Evolutionary conservation across 352 stramenopile genomes (phyloP), one percentile per base, ranked within the genome.

Genomic region (Globisporangium camurandrum): DNA sequence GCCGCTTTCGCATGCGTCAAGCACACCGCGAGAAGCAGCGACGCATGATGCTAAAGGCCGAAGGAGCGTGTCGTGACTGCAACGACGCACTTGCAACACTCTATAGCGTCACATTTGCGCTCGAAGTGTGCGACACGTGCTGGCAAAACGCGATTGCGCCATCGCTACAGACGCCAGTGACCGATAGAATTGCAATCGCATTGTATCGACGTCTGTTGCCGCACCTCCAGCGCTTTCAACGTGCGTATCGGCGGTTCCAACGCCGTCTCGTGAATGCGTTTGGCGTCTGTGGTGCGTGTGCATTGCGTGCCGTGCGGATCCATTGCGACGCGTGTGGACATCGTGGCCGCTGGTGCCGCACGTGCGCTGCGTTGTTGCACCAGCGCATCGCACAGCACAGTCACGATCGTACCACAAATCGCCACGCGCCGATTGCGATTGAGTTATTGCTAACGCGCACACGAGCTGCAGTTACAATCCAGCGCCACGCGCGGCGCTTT

Each of bases 61-160:
- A 67, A 19, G 76, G 69, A 0, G 52, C 66, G 0, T 88, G 76
- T 31, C 46, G 64, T 9, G 71, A 67, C 28, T 88, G 76, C 27
- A 58, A 66, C 0, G 52, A 76, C 43, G 46, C 52, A 16, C 44
- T 68, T 1, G 71, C 73, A 4, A 44, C 22, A 0, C 42, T 83
- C 9, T 84, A 74, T 31, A 63, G 66, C 46, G 62, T 73, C n/a
- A 51, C 51, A 19, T 41, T 55, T 0, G 53, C 54, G 14, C 26
- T 62, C 12, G 62, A 72, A 41, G 53, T 75, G 6, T 88, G 69
- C 50, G 28, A 24, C 23, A 37, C 16, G 2, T 88, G 76, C 47
- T 56, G 57, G 36, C 46, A 26, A 4, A 54, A 56, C 2, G 57
- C 39, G 9, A 34, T 66, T 22, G 16, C 20, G 44, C 17, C 11